These are phyloP conservation scores for Xylariomycetidae sp. DNA, from an alignment of 2,329 filamentous ascomycete species.

Conservation along the genomic window DNA sequence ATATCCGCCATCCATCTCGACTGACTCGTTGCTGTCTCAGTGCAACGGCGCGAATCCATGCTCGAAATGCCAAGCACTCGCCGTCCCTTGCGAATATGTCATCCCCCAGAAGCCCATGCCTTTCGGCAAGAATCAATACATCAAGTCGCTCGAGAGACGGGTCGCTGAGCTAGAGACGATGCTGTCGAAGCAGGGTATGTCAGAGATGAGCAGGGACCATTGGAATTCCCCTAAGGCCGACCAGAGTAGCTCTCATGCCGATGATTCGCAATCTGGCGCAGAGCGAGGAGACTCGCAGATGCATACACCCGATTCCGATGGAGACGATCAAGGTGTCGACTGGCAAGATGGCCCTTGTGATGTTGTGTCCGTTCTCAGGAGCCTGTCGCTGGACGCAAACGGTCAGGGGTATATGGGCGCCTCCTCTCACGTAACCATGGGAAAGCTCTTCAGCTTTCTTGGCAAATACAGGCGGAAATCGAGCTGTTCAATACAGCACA, in stretches of 20 bases:
- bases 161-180: slow-evolving; percentile 8
- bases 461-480: not conserved
- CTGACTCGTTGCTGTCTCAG: too few relatives aligned
- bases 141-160: slow-evolving; percentile 4
- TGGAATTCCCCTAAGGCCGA: not conserved
- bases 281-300: not conserved
- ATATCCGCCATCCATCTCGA: too few relatives aligned
- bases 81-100: slow-evolving; percentile 7
- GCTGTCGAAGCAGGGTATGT: slow-evolving; percentile 4
- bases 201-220: slow-evolving; percentile 7
- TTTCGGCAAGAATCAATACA: slow-evolving; percentile 7
- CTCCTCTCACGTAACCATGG: slow-evolving; percentile 4
- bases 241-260: not conserved
- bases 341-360: not conserved
- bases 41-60: slow-evolving; percentile 6
- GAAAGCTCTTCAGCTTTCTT: slow-evolving; percentile 4
- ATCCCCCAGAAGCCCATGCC: slow-evolving; percentile 9
- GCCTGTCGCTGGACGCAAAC: slow-evolving; percentile 1
- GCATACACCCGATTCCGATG: not conserved
- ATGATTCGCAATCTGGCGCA: not conserved
- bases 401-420: slow-evolving; percentile 4
- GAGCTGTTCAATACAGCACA: too few relatives aligned
- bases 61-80: slow-evolving; percentile 4
- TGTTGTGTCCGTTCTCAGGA: not conserved
- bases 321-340: not conserved